Conservation (phyloP, 495 filamentous ascomycete species). For the Evansstolkia leycettana region DNA sequence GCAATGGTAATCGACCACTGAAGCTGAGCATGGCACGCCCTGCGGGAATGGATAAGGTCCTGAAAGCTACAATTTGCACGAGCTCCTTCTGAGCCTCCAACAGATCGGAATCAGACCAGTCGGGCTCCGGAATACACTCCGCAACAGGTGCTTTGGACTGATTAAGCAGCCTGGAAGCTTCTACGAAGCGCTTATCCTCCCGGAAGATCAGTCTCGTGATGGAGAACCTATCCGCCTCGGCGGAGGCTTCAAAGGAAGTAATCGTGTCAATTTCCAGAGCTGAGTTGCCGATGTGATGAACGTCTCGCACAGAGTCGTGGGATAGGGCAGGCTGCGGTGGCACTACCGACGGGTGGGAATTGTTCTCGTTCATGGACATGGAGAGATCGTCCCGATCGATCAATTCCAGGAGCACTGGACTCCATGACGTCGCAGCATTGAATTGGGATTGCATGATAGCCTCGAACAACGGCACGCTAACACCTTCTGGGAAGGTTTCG, state of each 20-base stretch:
- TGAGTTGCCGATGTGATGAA: constrained; percentile 57
- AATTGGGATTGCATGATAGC: constrained; percentile 72
- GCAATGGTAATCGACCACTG: constrained; percentile 65
- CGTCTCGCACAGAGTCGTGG: constrained; percentile 57
- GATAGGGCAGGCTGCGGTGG: constrained; percentile 33
- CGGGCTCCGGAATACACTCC: constrained; percentile 58
- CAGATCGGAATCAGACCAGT: constrained; percentile 75
- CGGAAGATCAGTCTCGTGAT: constrained; percentile 78
- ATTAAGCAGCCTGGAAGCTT: constrained; percentile 68
- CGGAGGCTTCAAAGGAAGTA: constrained; percentile 50
- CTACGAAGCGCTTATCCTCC: constrained; percentile 76
- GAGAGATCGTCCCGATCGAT: constrained; percentile 74
- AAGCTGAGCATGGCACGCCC: constrained; percentile 78
- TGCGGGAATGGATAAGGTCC: constrained; percentile 76
- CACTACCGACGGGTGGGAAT: constrained; percentile 17
- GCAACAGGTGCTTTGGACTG: constrained; percentile 65
- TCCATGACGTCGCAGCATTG: constrained; percentile 68
- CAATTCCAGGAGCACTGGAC: constrained; percentile 52
- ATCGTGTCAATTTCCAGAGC: constrained; percentile 45
- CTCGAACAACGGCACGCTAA: constrained; percentile 68
- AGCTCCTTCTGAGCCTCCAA: constrained; percentile 88
- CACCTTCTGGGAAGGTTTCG: constrained; percentile 74
- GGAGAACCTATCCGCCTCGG: constrained; percentile 67
- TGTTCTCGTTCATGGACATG: constrained; percentile 43
- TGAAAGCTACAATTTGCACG: constrained; percentile 68